A percentile compares a stretch with the other conserved stretches of the same genome.
phyloP scores from a whole-genome alignment of 768 basidiomycete genomes.

The Tulasnella sp. region DNA sequence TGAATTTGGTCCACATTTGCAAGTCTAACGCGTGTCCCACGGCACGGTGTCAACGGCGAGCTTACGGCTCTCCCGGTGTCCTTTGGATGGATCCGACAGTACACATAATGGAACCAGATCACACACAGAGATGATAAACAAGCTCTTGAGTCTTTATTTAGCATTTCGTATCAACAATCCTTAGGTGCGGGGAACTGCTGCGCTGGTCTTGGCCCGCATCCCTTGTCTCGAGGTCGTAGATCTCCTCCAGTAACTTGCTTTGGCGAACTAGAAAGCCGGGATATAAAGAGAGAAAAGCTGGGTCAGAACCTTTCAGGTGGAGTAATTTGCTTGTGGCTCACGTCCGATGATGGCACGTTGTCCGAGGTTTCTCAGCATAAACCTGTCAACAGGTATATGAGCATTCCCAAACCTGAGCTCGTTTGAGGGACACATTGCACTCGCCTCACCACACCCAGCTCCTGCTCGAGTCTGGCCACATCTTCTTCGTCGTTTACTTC shows the following conservation, averaged over 20 bases:
- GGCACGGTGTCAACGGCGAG: not conserved
- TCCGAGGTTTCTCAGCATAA: conserved; percentile 5
- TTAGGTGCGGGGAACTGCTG: not conserved
- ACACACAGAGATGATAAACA: no score
- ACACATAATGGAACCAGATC: no score
- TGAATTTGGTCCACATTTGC: not conserved
- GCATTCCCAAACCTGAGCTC: not conserved
- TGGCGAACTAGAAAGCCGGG: not conserved
- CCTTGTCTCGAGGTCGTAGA: not conserved
- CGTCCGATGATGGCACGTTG: not conserved
- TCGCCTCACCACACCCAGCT: not conserved
- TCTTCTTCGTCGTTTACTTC: not conserved
- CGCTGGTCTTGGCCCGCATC: not conserved
- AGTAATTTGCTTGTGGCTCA: not conserved
- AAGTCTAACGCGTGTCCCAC: not conserved
- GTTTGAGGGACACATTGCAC: not conserved
- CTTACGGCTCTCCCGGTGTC: no score
- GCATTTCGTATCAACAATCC: not conserved
- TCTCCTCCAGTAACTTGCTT: not conserved
- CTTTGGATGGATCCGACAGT: no score
- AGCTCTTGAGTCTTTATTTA: not conserved
- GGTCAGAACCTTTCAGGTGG: not conserved
- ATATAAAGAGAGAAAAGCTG: not conserved
- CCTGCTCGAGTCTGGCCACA: not conserved
- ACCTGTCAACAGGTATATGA: not conserved